Base-by-base conservation (phyloP, 1,284 basidiomycete genomes). In the Apiotrichum veenhuisii region DNA sequence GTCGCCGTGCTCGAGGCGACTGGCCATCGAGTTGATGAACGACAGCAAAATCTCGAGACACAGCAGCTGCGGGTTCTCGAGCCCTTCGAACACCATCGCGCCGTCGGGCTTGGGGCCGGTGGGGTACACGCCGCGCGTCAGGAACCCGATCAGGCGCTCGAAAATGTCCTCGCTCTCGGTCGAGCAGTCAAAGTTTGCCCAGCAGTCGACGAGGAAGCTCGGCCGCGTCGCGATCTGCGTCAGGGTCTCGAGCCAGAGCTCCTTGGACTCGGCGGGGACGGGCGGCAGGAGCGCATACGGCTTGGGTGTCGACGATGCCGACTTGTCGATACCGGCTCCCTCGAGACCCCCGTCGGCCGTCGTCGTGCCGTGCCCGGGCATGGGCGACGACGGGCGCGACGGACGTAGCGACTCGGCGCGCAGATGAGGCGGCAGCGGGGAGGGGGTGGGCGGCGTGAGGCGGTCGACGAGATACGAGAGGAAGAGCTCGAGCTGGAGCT, bases 401-500 rank as follows among this genome's bases (percentile, higher is more conserved):
- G 67, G 12, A 11, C 49, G 47, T 5, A 40, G 18, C 36, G 55
- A 60, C 22, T 67, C 57, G 30, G 64, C 64, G 8, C 64, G 61
- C 3, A 72, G 62, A 42, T 70, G 67, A 2, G 63, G 61, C 12
- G 71, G 71, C 22, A 72, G 57, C 2, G 72, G 67, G 0, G 64
- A 50, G 3, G 75, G 75, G 3, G 72, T 65, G 0, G 85, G 82
- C 1, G 84, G 83, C 1, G 87, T 87, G 7, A 99, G 81, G 22
- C 93, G 85, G 72, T 97, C 95, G 59, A 98, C 87, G 23, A 90
- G 87, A 76, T 96, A 98, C 3, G 91, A 86, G 30, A 99, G 78
- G 78, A 95, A 96, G 17, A 98, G 83, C 72, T 99, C 96, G 69
- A 93, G 88, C 71, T 99, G 96, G n/a, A 95, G 82, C 78, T 98